phyloP scores from a whole-genome alignment of 2,329 filamentous ascomycete species.

The Ambrosiella beaveri region DNA sequence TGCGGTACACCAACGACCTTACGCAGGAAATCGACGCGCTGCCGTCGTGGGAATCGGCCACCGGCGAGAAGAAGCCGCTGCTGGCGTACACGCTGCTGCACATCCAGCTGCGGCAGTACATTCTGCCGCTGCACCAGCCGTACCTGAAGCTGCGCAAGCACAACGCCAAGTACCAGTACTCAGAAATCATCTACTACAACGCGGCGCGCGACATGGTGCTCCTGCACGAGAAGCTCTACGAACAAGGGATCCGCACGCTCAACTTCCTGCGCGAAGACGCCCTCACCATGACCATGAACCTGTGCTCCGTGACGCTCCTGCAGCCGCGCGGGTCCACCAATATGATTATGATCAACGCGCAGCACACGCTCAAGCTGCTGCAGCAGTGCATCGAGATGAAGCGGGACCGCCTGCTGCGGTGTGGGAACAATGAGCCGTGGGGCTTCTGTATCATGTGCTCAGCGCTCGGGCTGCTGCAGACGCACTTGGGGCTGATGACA shows the following conservation, averaged over 20 bases:
- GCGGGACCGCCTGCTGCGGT: conserved; percentile 42
- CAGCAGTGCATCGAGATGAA: conserved; percentile 44
- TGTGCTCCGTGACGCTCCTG: conserved; percentile 43
- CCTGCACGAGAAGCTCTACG: conserved; percentile 42
- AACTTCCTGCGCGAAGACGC: conserved; percentile 44
- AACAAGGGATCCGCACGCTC: conserved; percentile 39
- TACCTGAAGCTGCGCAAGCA: conserved; percentile 41
- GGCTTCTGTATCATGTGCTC: conserved; percentile 47
- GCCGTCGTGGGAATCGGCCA: conserved; percentile 33
- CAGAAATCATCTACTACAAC: conserved; percentile 46
- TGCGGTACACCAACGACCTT: conserved; percentile 42
- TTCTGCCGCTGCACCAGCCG: conserved; percentile 43
- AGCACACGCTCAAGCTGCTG: conserved; percentile 42
- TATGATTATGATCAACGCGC: conserved; percentile 45
- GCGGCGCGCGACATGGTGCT: conserved; percentile 43
- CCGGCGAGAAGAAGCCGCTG: conserved; percentile 30
- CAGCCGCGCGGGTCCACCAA: conserved; percentile 41
- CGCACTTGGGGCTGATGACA: conserved; percentile 40
- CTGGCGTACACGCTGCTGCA: conserved; percentile 43
- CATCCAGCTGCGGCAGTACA: conserved; percentile 43
- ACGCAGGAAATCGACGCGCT: conserved; percentile 43
- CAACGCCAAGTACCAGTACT: conserved; percentile 45
- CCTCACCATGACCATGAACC: conserved; percentile 41
- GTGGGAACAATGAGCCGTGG: conserved; percentile 47
- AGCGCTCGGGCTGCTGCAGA: conserved; percentile 39